A percentile compares a stretch with the other conserved stretches of the same genome.
Conservation (phyloP, 495 filamentous ascomycete species). For the Thermochaetoides thermophila region DNA sequence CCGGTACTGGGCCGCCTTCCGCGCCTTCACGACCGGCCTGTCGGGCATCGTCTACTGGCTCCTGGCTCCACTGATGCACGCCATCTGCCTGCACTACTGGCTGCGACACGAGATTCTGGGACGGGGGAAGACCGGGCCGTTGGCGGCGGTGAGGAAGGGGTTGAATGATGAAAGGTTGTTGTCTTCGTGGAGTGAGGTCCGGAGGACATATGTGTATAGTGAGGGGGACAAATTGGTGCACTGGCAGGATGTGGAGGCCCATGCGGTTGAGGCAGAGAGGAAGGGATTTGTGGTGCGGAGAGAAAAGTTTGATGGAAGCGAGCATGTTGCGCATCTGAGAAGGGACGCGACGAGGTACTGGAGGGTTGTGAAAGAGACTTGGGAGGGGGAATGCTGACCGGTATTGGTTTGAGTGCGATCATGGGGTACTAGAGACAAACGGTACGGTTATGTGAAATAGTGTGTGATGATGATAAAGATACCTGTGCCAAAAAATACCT, state of each 20-base stretch:
- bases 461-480: background rate
- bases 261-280: conserved; percentile 18
- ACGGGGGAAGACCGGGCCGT: conserved; percentile 11
- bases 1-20: conserved; percentile 12
- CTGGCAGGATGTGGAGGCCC: conserved; percentile 25
- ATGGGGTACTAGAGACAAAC: too few relatives aligned
- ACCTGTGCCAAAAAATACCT: too few relatives aligned
- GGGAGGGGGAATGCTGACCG: conserved; percentile 22
- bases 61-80: conserved; percentile 16
- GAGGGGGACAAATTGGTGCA: conserved; percentile 25
- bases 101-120: conserved; percentile 14
- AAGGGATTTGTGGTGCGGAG: conserved; percentile 19
- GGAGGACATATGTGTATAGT: conserved; percentile 29
- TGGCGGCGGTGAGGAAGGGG: conserved; percentile 11
- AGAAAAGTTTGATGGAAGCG: conserved; percentile 23
- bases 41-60: conserved; percentile 6
- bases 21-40: conserved; percentile 16
- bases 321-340: conserved; percentile 30
- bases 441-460: background rate
- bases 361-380: conserved; percentile 21
- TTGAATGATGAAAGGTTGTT: conserved; percentile 26
- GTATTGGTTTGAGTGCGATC: too few relatives aligned
- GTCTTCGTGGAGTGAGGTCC: conserved; percentile 21
- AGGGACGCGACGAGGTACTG: conserved; percentile 28
- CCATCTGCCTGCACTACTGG: conserved; percentile 15